Conservation (phyloP, 2,329 filamentous ascomycete species). For the Colletotrichum lentis region DNA sequence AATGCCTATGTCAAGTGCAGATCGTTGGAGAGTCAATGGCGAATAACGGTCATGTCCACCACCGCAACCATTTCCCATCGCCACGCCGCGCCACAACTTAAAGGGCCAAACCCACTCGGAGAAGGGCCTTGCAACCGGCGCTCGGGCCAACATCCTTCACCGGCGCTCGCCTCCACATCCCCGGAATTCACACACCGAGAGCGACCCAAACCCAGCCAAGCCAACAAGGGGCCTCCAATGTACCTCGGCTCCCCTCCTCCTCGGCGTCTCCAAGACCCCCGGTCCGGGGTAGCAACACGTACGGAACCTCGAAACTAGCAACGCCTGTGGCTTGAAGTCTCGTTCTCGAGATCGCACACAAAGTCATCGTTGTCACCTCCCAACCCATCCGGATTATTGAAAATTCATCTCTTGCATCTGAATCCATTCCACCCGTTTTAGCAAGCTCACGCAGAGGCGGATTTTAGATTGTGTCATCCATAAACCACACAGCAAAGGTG, state of each 20-base stretch:
- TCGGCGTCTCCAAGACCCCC: conserved; percentile 21
- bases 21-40: no score
- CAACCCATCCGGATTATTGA: neutral
- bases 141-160: conserved; percentile 8
- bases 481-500: neutral
- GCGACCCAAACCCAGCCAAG: conserved; percentile 2
- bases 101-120: neutral
- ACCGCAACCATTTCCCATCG: conserved; percentile 3
- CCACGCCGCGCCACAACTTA: conserved; percentile 12
- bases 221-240: conserved; percentile 10
- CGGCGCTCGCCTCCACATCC: conserved; percentile 15
- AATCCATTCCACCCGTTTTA: neutral
- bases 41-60: neutral
- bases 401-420: neutral
- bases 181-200: conserved; percentile 31
- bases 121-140: neutral
- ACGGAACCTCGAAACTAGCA: conserved; percentile 25
- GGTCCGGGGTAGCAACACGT: conserved; percentile 28
- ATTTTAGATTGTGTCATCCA: neutral
- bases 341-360: neutral
- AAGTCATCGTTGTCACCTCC: neutral
- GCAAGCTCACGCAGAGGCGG: no score
- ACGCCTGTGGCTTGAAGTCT: neutral
- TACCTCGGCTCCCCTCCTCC: conserved; percentile 33
- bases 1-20: no score